phyloP scores from a whole-genome alignment of 75 land plant species.

The Isoetes taiwanensis region DNA sequence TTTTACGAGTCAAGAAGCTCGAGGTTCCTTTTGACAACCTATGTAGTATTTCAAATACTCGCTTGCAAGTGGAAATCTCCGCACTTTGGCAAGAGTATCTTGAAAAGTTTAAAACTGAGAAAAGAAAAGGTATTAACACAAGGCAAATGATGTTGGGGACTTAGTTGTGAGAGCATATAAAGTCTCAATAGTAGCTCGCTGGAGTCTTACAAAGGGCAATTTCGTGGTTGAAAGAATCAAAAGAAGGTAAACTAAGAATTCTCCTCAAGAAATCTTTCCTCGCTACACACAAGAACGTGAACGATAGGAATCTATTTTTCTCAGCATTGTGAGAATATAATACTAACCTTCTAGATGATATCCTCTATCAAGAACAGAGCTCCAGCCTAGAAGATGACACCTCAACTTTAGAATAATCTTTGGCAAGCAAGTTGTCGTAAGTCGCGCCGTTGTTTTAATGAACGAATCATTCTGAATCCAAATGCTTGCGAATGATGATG shows the following conservation, averaged over 20 bases:
- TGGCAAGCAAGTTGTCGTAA: conserved; percentile 9
- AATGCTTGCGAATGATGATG: too few relatives aligned
- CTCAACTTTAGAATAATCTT: conserved; percentile 3
- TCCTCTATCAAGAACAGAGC: conserved; percentile 19
- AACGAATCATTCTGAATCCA: too few relatives aligned
- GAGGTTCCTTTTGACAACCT: conserved; percentile 7
- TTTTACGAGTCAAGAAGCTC: conserved; percentile 4
- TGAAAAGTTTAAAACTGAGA: conserved; percentile 12
- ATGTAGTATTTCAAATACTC: conserved; percentile 13
- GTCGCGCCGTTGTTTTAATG: too few relatives aligned
- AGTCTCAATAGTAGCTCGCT: conserved; percentile 16
- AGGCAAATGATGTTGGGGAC: conserved; percentile 1
- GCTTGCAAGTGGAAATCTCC: conserved; percentile 25
- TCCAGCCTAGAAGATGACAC: not conserved
- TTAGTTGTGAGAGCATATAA: conserved; percentile 12
- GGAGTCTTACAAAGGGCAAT: conserved; percentile 4
- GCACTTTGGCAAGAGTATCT: conserved; percentile 13
- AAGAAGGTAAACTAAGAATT: conserved; percentile 11
- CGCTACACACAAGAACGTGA: not conserved
- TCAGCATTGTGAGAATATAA: not conserved
- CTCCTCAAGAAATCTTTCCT: conserved; percentile 17
- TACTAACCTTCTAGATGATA: conserved; percentile 7
- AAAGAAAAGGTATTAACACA: not conserved
- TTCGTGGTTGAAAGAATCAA: conserved; percentile 5
- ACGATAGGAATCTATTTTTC: not conserved